These are phyloP conservation scores for Colletotrichum paranaense DNA, from an alignment of 2,329 filamentous ascomycete genomes.

Conservation along the genomic window DNA sequence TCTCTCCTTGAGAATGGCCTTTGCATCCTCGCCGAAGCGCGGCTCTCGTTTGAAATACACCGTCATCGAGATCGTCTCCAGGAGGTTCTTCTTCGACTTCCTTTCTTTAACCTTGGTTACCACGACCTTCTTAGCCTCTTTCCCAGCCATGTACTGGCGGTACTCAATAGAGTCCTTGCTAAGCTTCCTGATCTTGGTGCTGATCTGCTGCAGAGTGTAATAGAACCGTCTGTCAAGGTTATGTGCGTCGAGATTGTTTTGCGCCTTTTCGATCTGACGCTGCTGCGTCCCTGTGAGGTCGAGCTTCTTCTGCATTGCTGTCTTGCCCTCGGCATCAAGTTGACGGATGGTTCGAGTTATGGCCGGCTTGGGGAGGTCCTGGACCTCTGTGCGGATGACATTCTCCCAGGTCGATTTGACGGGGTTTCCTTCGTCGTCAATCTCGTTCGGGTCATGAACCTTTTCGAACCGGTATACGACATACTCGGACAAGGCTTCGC, in stretches of 20 bases:
- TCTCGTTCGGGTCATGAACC: conserved; percentile 42
- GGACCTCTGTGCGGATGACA: conserved; percentile 46
- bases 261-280: conserved; percentile 54
- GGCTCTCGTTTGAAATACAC: conserved; percentile 59
- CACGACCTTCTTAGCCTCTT: conserved; percentile 15
- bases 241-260: conserved; percentile 45
- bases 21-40: conserved; percentile 43
- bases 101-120: conserved; percentile 34
- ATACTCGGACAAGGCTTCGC: conserved; percentile 52
- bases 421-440: conserved; percentile 50
- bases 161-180: conserved; percentile 34
- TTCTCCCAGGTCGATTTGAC: conserved; percentile 53
- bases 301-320: conserved; percentile 52
- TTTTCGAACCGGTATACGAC: conserved; percentile 56
- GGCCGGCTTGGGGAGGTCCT: conserved; percentile 50
- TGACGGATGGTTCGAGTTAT: conserved; percentile 49
- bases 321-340: conserved; percentile 47
- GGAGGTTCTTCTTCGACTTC: conserved; percentile 43
- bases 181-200: conserved; percentile 49
- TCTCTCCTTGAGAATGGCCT: conserved; percentile 35
- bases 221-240: conserved; percentile 53
- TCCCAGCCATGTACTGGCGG: conserved; percentile 18
- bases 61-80: conserved; percentile 54
- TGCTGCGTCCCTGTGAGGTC: conserved; percentile 49
- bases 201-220: conserved; percentile 57